phyloP scores from a whole-genome alignment of 257 asterid species.

The Solanum rostratum region DNA sequence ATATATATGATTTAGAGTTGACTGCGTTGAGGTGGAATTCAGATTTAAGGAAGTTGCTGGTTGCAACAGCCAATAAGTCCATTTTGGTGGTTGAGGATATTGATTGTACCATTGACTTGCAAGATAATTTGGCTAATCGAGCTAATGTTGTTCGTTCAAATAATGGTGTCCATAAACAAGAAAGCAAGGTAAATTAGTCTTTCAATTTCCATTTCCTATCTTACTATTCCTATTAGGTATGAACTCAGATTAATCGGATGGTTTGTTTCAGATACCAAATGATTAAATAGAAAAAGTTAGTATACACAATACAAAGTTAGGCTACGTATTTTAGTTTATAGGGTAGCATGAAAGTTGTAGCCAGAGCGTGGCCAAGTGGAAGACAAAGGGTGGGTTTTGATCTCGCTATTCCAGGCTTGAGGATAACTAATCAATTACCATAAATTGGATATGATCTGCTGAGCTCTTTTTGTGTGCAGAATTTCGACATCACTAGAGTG shows the following conservation, averaged over 20 bases:
- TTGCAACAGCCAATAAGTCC: slow-evolving; percentile 5
- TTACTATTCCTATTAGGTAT: neutral
- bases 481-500: neutral
- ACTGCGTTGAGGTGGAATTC: neutral
- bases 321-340: neutral
- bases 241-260: neutral
- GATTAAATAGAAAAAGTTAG: neutral
- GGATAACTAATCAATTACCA: neutral
- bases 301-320: neutral
- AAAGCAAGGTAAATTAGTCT: neutral
- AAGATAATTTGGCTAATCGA: neutral
- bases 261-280: neutral
- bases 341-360: neutral
- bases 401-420: neutral
- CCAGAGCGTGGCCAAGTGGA: neutral
- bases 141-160: neutral
- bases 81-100: slow-evolving; percentile 20
- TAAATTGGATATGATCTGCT: neutral
- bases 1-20: slow-evolving; percentile 12
- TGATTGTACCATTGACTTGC: slow-evolving; percentile 14
- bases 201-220: neutral
- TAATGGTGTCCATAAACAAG: neutral
- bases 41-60: neutral
- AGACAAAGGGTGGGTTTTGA: neutral
- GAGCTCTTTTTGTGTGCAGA: neutral